Evolutionary conservation across 177 flowering plant genomes (phyloP), one percentile per base, ranked within the genome.

Genomic region (Telopea speciosissima): DNA sequence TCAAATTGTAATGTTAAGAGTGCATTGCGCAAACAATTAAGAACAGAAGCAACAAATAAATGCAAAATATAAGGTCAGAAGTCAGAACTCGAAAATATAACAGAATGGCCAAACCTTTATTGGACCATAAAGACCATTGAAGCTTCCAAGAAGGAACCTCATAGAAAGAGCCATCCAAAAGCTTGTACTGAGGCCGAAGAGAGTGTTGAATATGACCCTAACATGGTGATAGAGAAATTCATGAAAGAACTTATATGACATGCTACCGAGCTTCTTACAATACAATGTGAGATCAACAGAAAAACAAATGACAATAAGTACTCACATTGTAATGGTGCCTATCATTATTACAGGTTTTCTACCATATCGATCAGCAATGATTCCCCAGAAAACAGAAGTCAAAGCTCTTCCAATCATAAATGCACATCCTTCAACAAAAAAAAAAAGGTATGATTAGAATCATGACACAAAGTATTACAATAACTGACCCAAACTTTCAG

Each of bases 401-500:
- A 87, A 72, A 66, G 85, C 86, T 78, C 93, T 86, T 68, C 93
- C 93, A 67, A 87, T 36, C 90, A 87, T 87, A 72, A 74, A 89
- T 7, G 90, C 63, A 72, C 86, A 71, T 49, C 90, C 92, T 88
- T 56, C 62, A 76, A 58, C 23, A 61, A 62, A 67, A 8, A n/a
- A n/a, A n/a, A 22, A 40, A 65, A 52, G 36, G 7, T 8, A 60
- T 19, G 25, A 62, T 63, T 31, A 69, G 60, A 5, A 72, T 52
- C 16, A 4, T 28, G n/a, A 54, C 1, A 0, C n/a, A 58, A 16
- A 58, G 19, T 7, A 58, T n/a, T 58, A 7, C 61, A 58, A n/a
- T 54, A 54, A 19, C 7, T 9, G n/a, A n/a, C n/a, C n/a, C 22
- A 58, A 36, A 36, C 5, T 19, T 1, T n/a, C 31, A 28, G n/a